Percentiles rank a stretch among this genome's conserved stretches.
These are phyloP conservation scores for Paramecium bursaria DNA, from an alignment of 73 alveolate genomes.

Conservation along the genomic window DNA sequence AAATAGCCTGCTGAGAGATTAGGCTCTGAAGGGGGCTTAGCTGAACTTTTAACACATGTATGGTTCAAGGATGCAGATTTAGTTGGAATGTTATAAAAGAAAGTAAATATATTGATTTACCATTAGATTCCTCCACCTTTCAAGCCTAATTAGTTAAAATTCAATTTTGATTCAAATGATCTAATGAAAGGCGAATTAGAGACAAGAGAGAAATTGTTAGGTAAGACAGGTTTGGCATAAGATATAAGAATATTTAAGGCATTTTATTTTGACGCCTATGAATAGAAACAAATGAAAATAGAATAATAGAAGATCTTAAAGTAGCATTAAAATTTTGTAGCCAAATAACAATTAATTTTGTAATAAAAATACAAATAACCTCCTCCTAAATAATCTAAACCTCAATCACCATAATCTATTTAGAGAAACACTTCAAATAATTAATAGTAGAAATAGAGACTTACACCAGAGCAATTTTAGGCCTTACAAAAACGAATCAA, in stretches of 20 bases:
- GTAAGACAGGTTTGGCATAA: conserved; percentile 30
- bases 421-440: neutral
- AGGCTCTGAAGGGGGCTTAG: conserved; percentile 75
- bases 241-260: conserved; percentile 39
- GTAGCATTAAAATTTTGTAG: neutral
- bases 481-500: conserved; percentile 28
- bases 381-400: conserved; percentile 30
- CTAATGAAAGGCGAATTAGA: conserved; percentile 65
- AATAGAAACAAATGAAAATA: conserved; percentile 30
- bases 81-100: conserved; percentile 54
- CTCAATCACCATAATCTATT: neutral
- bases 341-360: neutral
- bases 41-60: conserved; percentile 65
- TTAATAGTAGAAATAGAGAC: neutral
- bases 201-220: conserved; percentile 57
- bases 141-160: conserved; percentile 60
- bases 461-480: conserved; percentile 43
- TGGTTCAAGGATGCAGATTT: conserved; percentile 68
- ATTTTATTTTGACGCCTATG: conserved; percentile 14
- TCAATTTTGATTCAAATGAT: conserved; percentile 64
- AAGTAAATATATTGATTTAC: too few relatives aligned
- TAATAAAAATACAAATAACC: neutral
- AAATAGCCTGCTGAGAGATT: conserved; percentile 89
- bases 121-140: conserved; percentile 68
- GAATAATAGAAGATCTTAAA: conserved; percentile 20